These are phyloP conservation scores for Actinomucor elegans DNA, from an alignment of 371 early-diverging fungal genomes.

Conservation along the genomic window DNA sequence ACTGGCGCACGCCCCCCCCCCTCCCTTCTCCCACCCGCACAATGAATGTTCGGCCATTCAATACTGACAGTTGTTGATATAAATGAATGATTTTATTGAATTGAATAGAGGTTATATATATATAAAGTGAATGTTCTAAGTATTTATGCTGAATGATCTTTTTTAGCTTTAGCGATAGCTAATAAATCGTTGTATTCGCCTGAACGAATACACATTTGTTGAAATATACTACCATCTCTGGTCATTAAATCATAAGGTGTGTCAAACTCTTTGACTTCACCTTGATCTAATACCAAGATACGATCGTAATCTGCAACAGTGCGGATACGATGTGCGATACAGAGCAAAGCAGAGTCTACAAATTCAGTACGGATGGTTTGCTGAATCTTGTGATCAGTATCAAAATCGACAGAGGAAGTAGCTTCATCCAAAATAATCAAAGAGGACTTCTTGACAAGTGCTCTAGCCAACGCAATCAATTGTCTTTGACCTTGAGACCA, in stretches of 20 bases:
- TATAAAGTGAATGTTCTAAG: too few relatives aligned
- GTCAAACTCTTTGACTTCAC: slow-evolving; percentile 77
- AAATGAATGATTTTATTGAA: too few relatives aligned
- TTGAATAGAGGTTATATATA: too few relatives aligned
- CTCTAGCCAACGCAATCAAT: slow-evolving; percentile 84
- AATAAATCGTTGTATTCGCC: slow-evolving; percentile 57
- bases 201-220: slow-evolving; percentile 67
- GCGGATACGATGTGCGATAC: slow-evolving; percentile 81
- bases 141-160: slow-evolving; percentile 7
- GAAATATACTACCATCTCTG: slow-evolving; percentile 54
- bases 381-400: slow-evolving; percentile 78
- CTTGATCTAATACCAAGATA: slow-evolving; percentile 83
- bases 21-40: too few relatives aligned
- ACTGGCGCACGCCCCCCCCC: too few relatives aligned
- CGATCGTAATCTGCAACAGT: slow-evolving; percentile 92
- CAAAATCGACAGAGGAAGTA: slow-evolving; percentile 77
- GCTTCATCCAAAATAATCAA: slow-evolving; percentile 89
- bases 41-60: too few relatives aligned
- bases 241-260: slow-evolving; percentile 61
- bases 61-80: too few relatives aligned
- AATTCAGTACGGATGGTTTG: slow-evolving; percentile 77
- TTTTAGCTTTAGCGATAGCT: slow-evolving; percentile 34
- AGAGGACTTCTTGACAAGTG: slow-evolving; percentile 71
- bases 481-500: slow-evolving; percentile 90
- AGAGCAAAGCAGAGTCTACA: slow-evolving; percentile 62